phyloP scores from a whole-genome alignment of 495 filamentous ascomycete genomes.

The Achaetomiella virescens region DNA sequence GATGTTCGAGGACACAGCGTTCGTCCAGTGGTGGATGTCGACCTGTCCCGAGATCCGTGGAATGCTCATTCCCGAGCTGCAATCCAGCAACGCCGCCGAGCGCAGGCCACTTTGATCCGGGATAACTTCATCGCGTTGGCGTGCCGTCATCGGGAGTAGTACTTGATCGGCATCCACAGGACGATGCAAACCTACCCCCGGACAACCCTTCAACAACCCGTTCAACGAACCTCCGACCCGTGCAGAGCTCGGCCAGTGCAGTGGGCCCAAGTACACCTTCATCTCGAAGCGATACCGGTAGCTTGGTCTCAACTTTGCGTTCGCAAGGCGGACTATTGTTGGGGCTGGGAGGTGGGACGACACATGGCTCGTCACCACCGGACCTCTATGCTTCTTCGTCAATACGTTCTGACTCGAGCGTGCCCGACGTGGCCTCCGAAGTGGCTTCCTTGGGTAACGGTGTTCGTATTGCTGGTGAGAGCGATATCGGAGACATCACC shows the following conservation, averaged over 20 bases:
- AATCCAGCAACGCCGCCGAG: background rate
- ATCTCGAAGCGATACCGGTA: background rate
- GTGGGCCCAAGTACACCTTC: background rate
- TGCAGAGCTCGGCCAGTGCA: background rate
- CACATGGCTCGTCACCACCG: background rate
- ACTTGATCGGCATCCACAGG: background rate
- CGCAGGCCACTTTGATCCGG: background rate
- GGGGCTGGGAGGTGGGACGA: background rate
- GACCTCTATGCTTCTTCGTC: slow-evolving; percentile 3
- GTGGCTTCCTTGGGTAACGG: background rate
- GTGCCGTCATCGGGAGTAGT: background rate
- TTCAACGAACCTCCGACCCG: background rate
- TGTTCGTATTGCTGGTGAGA: background rate
- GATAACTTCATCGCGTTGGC: background rate
- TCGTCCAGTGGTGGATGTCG: background rate
- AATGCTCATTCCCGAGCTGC: background rate
- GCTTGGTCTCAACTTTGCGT: background rate
- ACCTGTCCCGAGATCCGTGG: slow-evolving; percentile 5
- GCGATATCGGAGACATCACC: background rate
- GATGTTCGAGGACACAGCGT: background rate
- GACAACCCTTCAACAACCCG: background rate
- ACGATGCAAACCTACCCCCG: background rate
- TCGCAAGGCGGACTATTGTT: background rate
- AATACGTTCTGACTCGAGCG: background rate
- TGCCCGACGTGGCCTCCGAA: background rate